phyloP scores from a whole-genome alignment of 192 early-diverging fungal species.

The Coemansia sp. region DNA sequence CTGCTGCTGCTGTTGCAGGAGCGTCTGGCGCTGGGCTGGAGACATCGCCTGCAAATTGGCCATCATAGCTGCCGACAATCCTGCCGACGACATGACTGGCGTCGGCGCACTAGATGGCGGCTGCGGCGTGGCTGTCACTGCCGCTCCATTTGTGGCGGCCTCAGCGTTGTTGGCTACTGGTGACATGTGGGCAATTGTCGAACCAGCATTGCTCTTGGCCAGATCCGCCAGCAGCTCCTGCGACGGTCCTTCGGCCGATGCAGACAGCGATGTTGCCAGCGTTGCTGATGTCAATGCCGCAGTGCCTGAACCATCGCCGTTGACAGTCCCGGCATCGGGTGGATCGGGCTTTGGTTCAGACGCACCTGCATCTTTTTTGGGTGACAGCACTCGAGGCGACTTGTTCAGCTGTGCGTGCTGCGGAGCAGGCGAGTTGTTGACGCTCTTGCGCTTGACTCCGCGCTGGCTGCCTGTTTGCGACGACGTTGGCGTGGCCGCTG shows the following conservation, averaged over 20 bases:
- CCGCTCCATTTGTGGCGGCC: background rate
- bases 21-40: conserved; percentile 30
- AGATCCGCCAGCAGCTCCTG: conserved; percentile 5
- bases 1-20: conserved; percentile 23
- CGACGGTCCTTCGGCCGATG: conserved; percentile 3
- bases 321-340: background rate
- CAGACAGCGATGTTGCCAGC: background rate
- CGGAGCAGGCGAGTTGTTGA: conserved; percentile 35
- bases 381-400: conserved; percentile 28
- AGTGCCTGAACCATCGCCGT: background rate
- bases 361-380: background rate
- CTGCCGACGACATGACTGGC: background rate
- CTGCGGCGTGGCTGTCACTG: conserved; percentile 9
- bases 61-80: conserved; percentile 21
- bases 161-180: background rate
- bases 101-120: background rate
- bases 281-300: background rate
- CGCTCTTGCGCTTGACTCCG: conserved; percentile 52
- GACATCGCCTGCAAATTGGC: conserved; percentile 17
- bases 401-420: conserved; percentile 19
- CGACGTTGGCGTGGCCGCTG: conserved; percentile 22
- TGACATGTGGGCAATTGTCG: background rate
- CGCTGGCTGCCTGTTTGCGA: conserved; percentile 23
- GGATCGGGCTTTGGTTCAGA: conserved; percentile 1
- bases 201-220: background rate